Evolutionary conservation across 441 rosid genomes (phyloP).

Genomic region (Gossypium schwendimanii): DNA sequence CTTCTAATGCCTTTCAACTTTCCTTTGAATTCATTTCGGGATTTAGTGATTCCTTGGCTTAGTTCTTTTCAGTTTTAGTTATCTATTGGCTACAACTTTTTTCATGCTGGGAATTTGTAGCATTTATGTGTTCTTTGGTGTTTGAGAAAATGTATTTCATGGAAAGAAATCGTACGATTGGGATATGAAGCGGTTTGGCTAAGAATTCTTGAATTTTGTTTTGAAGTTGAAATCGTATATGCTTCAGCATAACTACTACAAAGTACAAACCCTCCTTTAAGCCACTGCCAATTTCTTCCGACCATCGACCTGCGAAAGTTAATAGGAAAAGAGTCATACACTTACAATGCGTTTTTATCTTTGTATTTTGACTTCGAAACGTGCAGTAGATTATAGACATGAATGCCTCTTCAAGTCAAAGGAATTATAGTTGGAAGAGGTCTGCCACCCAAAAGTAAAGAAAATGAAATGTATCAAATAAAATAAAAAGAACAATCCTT

Average conservation of each 20-base stretch:
- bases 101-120: neutral
- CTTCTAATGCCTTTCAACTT: neutral
- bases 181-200: neutral
- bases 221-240: neutral
- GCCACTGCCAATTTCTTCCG: neutral
- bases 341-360: neutral
- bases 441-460: neutral
- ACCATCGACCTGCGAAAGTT: neutral
- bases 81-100: neutral
- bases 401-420: neutral
- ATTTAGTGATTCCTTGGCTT: neutral
- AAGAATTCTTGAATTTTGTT: neutral
- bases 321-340: neutral
- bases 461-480: neutral
- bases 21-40: neutral
- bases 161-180: neutral
- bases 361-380: neutral
- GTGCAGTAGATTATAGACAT: neutral
- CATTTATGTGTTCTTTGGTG: neutral
- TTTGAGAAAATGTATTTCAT: neutral
- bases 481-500: neutral
- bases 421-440: neutral
- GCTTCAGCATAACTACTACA: neutral
- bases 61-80: neutral
- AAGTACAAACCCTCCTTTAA: neutral